These are phyloP conservation scores for Lycium barbarum DNA, from an alignment of 257 asterid genomes.

Conservation along the genomic window DNA sequence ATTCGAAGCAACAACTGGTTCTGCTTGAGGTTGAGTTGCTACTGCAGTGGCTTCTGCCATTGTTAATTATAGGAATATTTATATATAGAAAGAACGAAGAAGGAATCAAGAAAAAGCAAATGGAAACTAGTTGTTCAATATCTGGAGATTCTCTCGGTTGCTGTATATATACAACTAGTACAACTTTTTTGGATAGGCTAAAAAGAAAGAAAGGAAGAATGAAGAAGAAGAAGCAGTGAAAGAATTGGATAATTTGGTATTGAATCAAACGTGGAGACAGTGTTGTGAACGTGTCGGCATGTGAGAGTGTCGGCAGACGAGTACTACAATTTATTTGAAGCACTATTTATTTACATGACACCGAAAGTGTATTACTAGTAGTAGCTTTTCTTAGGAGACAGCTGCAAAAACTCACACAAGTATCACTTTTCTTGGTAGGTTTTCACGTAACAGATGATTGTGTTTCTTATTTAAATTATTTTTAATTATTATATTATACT, in stretches of 20 bases:
- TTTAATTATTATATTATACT: too few relatives aligned
- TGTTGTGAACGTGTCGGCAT: constrained; percentile 22
- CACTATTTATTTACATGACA: too few relatives aligned
- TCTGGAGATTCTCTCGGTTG: constrained; percentile 1
- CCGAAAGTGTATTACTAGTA: too few relatives aligned
- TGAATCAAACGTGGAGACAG: neutral
- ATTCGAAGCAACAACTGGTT: neutral
- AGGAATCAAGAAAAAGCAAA: neutral
- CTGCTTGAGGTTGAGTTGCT: constrained; percentile 4
- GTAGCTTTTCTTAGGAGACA: too few relatives aligned
- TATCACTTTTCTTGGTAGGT: too few relatives aligned
- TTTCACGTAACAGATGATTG: too few relatives aligned
- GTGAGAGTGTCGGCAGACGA: constrained; percentile 22
- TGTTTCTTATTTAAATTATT: too few relatives aligned
- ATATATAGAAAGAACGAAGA: neutral
- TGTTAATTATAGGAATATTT: neutral
- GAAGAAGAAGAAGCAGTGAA: neutral
- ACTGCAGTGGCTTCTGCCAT: constrained; percentile 3
- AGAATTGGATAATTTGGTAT: constrained; percentile 6
- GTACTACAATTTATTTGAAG: neutral
- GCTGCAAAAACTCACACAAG: too few relatives aligned
- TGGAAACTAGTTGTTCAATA: neutral
- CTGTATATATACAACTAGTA: too few relatives aligned
- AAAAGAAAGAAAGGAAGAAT: neutral
- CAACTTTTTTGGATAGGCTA: neutral